A percentile compares a stretch with the other conserved stretches of the same genome.
These are phyloP conservation scores for Nicotiana tabacum DNA, from an alignment of 257 asterid species.

Conservation along the genomic window DNA sequence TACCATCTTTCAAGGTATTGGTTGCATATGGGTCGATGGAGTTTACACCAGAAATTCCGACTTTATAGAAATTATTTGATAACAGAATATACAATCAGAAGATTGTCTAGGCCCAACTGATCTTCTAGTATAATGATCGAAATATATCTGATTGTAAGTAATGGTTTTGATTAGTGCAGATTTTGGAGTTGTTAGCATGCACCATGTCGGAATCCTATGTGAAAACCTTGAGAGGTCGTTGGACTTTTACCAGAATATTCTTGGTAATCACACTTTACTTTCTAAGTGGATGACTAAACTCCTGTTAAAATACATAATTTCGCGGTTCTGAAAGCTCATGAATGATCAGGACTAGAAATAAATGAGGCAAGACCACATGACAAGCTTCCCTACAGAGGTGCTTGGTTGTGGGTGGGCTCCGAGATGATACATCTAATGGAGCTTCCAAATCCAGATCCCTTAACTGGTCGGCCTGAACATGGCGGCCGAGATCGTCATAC, in stretches of 20 bases:
- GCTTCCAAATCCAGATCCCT: conserved; percentile 95
- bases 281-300: background rate
- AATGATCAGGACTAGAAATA: conserved; percentile 59
- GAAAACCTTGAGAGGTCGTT: conserved; percentile 89
- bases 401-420: conserved; percentile 95
- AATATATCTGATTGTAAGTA: background rate
- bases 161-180: conserved; percentile 35
- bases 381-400: conserved; percentile 91
- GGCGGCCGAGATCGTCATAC: conserved; percentile 94
- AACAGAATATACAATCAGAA: background rate
- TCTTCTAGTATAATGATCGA: background rate
- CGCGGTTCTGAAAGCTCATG: background rate
- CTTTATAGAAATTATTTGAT: background rate
- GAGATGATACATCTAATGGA: conserved; percentile 98
- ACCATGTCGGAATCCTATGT: conserved; percentile 89
- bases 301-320: background rate
- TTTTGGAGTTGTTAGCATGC: conserved; percentile 81
- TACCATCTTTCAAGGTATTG: background rate
- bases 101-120: background rate
- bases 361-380: conserved; percentile 93
- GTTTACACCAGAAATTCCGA: background rate
- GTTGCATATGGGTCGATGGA: background rate
- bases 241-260: conserved; percentile 77
- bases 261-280: conserved; percentile 39
- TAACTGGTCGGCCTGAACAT: conserved; percentile 79